A percentile compares a stretch with the other conserved stretches of the same genome.
phyloP scores from a whole-genome alignment of 805 yeast genomes.

The Candida patagonica region DNA sequence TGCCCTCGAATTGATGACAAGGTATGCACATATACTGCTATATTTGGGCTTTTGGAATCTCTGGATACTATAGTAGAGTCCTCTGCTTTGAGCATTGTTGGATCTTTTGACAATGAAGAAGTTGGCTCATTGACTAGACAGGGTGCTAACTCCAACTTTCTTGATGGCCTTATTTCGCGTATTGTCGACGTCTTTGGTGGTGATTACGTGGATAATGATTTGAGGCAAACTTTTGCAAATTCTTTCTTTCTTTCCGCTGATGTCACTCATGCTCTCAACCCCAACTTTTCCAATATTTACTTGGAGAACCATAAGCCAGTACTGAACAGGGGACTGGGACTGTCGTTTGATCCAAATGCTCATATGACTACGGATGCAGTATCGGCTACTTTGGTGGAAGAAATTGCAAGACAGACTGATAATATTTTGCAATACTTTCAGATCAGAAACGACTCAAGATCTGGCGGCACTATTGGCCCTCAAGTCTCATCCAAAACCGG shows the following conservation, averaged over 20 bases:
- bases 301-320: conserved; percentile 67
- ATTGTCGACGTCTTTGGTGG: conserved; percentile 19
- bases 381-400: conserved; percentile 61
- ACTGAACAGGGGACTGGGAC: conserved; percentile 64
- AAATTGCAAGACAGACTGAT: conserved; percentile 52
- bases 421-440: conserved; percentile 71
- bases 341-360: conserved; percentile 66
- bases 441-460: conserved; percentile 71
- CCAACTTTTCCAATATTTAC: conserved; percentile 55
- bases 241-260: conserved; percentile 73
- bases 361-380: conserved; percentile 75
- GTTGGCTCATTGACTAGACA: conserved; percentile 68
- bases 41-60: conserved; percentile 42
- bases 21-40: conserved; percentile 67
- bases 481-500: conserved; percentile 33
- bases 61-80: conserved; percentile 27
- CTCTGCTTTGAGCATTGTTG: conserved; percentile 40
- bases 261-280: conserved; percentile 71
- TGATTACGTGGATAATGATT: conserved; percentile 27
- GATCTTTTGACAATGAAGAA: conserved; percentile 72
- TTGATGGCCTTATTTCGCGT: conserved; percentile 51
- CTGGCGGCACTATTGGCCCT: conserved; percentile 85
- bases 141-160: conserved; percentile 69
- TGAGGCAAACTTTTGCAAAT: conserved; percentile 46
- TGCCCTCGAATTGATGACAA: conserved; percentile 81